Base-by-base conservation (phyloP, 2,329 filamentous ascomycete genomes). In the Alternaria sp. region DNA sequence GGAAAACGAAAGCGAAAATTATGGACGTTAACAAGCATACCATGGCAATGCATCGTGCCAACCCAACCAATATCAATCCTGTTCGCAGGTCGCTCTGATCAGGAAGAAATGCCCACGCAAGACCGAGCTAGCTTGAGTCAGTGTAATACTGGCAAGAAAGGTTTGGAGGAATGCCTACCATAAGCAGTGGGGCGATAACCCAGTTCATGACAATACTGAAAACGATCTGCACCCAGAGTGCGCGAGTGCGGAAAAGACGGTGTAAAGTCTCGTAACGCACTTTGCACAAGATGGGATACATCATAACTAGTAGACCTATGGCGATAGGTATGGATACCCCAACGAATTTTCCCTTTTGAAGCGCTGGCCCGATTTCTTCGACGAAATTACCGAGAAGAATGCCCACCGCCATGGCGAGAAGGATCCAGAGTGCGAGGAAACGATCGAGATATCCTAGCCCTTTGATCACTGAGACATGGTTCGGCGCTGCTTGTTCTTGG, bases 211-310 rank as follows among this genome's bases (percentile, higher is more conserved):
- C 56, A 1, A 94, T 74, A 63, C 89, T 92, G 68, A 94, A 92
- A 0, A 74, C 81, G 14, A 95, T 85, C 75, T 94, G 91, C 47
- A 87, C 86, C 91, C 90, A 94, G 2, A 94, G 79, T 2, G 82
- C 80, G 3, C 82, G 81, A 4, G 86, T 81, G 3, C 80, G 75
- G 61, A 94, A 85, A 8, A 91, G 79, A 6, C 83, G 78, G 75
- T 91, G 90, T 26, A 94, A 77, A 0, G 85, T 85, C 74, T 94
- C 91, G 74, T 88, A 94, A 28, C 86, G 87, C 4, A 94, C 89
- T 74, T 93, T 94, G 82, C 91, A 94, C 0, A 94, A 81, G 60
- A 94, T 94, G 0, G 91, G 92, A 71, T 94, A 94, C 91, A 94
- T 95, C 91, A 95, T 94, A 51, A 94, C 88, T 8, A 95, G 83